Percentiles rank a stretch among this genome's conserved stretches.
phyloP scores from a whole-genome alignment of 1,139 yeast species.

The Lodderomyces pseudojiufengensis region DNA sequence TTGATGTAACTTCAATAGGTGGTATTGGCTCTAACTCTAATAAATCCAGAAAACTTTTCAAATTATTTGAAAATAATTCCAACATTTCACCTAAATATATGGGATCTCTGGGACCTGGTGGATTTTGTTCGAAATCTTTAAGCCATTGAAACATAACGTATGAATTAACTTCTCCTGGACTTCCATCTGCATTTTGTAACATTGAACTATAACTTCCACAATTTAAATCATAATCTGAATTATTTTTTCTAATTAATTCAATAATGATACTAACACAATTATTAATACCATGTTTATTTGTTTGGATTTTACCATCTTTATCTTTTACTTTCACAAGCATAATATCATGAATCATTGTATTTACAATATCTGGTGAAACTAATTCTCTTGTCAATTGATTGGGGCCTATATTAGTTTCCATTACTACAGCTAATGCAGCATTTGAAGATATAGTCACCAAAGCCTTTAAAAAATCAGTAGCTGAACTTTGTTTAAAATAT shows the following conservation, averaged over 20 bases:
- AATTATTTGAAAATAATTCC: slow-evolving; percentile 36
- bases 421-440: slow-evolving; percentile 44
- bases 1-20: slow-evolving; percentile 17
- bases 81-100: slow-evolving; percentile 46
- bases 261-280: slow-evolving; percentile 48
- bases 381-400: slow-evolving; percentile 44
- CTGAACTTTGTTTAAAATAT: slow-evolving; percentile 81
- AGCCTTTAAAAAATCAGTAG: slow-evolving; percentile 93
- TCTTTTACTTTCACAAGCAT: slow-evolving; percentile 25
- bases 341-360: slow-evolving; percentile 39
- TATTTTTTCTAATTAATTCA: slow-evolving; percentile 45
- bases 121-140: slow-evolving; percentile 46
- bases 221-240: slow-evolving; percentile 46
- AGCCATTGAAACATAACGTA: slow-evolving; percentile 47
- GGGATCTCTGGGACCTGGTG: slow-evolving; percentile 47
- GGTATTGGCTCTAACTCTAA: slow-evolving; percentile 27
- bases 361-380: slow-evolving; percentile 36
- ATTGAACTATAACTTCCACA: slow-evolving; percentile 40
- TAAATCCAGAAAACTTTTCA: slow-evolving; percentile 28
- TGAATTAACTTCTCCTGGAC: slow-evolving; percentile 39
- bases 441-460: slow-evolving; percentile 88
- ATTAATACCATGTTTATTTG: slow-evolving; percentile 46
- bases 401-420: slow-evolving; percentile 49
- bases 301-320: slow-evolving; percentile 16
- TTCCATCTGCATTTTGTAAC: slow-evolving; percentile 29